These are phyloP conservation scores for Singerocomus rubriflavus DNA, from an alignment of 1,284 basidiomycete genomes.

Conservation along the genomic window DNA sequence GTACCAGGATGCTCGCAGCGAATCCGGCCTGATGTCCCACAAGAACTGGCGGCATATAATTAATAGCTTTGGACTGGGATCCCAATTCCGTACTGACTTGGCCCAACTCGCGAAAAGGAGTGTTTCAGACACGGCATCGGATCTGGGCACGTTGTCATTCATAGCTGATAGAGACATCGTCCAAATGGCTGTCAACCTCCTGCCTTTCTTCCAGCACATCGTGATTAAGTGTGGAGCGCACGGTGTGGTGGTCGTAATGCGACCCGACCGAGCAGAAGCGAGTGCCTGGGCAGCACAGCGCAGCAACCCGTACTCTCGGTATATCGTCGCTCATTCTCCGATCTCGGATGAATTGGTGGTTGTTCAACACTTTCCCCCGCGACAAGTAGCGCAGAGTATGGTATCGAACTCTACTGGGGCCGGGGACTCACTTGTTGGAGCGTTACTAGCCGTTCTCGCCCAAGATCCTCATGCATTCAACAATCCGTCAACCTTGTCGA, in stretches of 20 bases:
- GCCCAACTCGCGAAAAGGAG: conserved; percentile 52
- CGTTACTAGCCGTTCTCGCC: conserved; percentile 58
- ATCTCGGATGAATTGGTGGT: conserved; percentile 49
- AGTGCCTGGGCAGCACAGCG: conserved; percentile 45
- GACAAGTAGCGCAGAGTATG: conserved; percentile 40
- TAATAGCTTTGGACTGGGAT: conserved; percentile 58
- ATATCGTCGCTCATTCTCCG: conserved; percentile 50
- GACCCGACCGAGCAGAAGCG: conserved; percentile 43
- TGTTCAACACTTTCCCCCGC: conserved; percentile 69
- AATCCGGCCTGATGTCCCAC: conserved; percentile 50
- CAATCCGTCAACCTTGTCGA: conserved; percentile 41
- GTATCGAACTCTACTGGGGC: conserved; percentile 84
- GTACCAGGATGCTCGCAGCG: conserved; percentile 50
- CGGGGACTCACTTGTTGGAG: conserved; percentile 85
- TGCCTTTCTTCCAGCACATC: conserved; percentile 79
- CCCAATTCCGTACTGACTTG: conserved; percentile 62
- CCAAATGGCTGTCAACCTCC: conserved; percentile 75
- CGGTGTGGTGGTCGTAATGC: conserved; percentile 66
- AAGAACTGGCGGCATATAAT: conserved; percentile 63
- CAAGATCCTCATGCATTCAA: conserved; percentile 44
- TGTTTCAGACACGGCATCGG: conserved; percentile 38
- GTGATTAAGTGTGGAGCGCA: conserved; percentile 79
- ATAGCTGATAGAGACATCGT: conserved; percentile 65
- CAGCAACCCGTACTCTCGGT: conserved; percentile 46
- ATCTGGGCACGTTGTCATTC: conserved; percentile 56